Evolutionary conservation across 1,284 basidiomycete genomes (phyloP).

Genomic region (Ceraceosorus guamensis): DNA sequence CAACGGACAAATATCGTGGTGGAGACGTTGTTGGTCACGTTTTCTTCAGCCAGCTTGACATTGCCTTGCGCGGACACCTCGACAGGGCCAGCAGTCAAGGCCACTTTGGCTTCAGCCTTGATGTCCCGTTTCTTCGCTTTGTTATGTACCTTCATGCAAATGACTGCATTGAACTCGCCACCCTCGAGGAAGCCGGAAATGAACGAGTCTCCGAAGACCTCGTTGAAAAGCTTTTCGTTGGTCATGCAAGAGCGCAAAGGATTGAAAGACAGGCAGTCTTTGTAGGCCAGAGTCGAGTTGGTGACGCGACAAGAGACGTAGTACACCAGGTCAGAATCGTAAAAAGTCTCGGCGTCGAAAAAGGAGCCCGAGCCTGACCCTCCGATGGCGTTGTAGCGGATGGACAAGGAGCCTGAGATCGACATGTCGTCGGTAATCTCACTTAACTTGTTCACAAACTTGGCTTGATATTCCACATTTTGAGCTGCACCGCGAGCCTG

Average conservation of each 20-base stretch:
- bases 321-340: constrained; percentile 3
- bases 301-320: constrained; percentile 2
- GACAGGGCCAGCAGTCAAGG: constrained; percentile 3
- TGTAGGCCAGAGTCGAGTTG: constrained; percentile 3
- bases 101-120: constrained; percentile 3
- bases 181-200: constrained; percentile 5
- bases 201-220: constrained; percentile 4
- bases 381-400: constrained; percentile 3
- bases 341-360: constrained; percentile 6
- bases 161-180: constrained; percentile 4
- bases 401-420: constrained; percentile 1
- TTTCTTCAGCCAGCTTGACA: constrained; percentile 6
- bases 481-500: constrained; percentile 1
- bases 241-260: constrained; percentile 5
- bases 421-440: constrained; percentile 6
- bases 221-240: constrained; percentile 4
- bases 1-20: constrained; percentile 4
- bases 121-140: constrained; percentile 1
- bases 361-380: constrained; percentile 4
- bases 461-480: neutral
- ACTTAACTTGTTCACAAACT: constrained; percentile 6
- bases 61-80: constrained; percentile 2
- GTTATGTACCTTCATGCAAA: constrained; percentile 4
- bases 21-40: neutral
- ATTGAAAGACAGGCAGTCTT: constrained; percentile 1